Percentiles rank a stretch among this genome's conserved stretches.
Conservation (phyloP, 371 early-diverging fungal species). For the Mucor sp. region DNA sequence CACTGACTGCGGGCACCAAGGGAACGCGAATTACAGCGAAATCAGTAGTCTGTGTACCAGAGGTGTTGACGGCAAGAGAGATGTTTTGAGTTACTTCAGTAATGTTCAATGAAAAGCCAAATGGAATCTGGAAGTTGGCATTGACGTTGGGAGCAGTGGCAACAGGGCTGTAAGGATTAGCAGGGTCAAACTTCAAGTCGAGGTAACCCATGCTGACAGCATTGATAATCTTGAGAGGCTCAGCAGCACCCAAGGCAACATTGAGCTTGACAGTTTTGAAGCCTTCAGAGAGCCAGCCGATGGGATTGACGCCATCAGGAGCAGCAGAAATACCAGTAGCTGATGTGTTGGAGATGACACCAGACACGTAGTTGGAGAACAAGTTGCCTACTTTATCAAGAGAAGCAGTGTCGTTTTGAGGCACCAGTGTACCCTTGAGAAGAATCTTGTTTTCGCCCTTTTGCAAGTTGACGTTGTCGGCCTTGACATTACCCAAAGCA, state of each 20-base stretch:
- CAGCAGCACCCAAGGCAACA: slow-evolving; percentile 47
- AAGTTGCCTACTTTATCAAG: slow-evolving; percentile 50
- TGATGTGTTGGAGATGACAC: slow-evolving; percentile 47
- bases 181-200: slow-evolving; percentile 51
- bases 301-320: slow-evolving; percentile 60
- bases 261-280: slow-evolving; percentile 55
- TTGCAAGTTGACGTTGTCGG: slow-evolving; percentile 43
- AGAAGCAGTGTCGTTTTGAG: slow-evolving; percentile 47
- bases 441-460: slow-evolving; percentile 53
- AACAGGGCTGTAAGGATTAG: slow-evolving; percentile 52
- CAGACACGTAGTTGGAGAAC: slow-evolving; percentile 60
- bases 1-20: slow-evolving; percentile 46
- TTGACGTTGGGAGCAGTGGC: slow-evolving; percentile 50
- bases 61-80: slow-evolving; percentile 39
- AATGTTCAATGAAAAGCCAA: slow-evolving; percentile 58
- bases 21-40: slow-evolving; percentile 53
- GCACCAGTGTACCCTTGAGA: slow-evolving; percentile 54
- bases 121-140: slow-evolving; percentile 58
- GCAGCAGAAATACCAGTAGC: slow-evolving; percentile 61
- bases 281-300: slow-evolving; percentile 60
- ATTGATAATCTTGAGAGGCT: slow-evolving; percentile 54
- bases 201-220: slow-evolving; percentile 57
- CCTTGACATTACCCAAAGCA: slow-evolving; percentile 52
- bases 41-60: slow-evolving; percentile 25
- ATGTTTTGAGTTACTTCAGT: slow-evolving; percentile 57